Conservation (phyloP, 306 rosid genomes). For the Myrica gale region DNA sequence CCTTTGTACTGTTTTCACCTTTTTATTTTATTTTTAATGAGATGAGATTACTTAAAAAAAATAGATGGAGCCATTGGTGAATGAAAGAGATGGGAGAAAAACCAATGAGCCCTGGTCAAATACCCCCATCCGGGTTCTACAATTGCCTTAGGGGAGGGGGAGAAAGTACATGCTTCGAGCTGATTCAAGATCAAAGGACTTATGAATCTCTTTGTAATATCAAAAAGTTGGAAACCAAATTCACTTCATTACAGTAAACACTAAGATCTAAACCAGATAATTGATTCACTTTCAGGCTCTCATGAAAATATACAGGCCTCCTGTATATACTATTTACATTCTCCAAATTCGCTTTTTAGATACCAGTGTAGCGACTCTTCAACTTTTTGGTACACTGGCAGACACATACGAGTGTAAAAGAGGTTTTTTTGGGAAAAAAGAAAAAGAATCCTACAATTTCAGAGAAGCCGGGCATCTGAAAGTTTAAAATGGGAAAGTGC, state of each 20-base stretch:
- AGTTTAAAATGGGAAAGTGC: not conserved
- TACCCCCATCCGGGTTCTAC: too few relatives aligned
- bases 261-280: not conserved
- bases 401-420: too few relatives aligned
- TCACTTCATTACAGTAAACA: too few relatives aligned
- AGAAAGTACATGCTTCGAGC: not conserved
- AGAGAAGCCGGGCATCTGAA: not conserved
- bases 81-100: too few relatives aligned
- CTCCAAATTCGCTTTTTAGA: constrained; percentile 17
- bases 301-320: constrained; percentile 23
- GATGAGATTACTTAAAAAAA: too few relatives aligned
- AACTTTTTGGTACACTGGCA: too few relatives aligned
- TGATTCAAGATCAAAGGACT: not conserved
- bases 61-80: too few relatives aligned
- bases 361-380: not conserved
- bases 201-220: not conserved
- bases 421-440: too few relatives aligned
- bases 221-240: not conserved
- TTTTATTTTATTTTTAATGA: too few relatives aligned
- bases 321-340: constrained; percentile 27
- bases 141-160: too few relatives aligned
- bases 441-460: not conserved
- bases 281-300: not conserved
- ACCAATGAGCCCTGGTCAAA: too few relatives aligned
- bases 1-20: too few relatives aligned